Evolutionary conservation across 2,329 filamentous ascomycete genomes (phyloP).

Genomic region (Ceratocystis lukuohia): DNA sequence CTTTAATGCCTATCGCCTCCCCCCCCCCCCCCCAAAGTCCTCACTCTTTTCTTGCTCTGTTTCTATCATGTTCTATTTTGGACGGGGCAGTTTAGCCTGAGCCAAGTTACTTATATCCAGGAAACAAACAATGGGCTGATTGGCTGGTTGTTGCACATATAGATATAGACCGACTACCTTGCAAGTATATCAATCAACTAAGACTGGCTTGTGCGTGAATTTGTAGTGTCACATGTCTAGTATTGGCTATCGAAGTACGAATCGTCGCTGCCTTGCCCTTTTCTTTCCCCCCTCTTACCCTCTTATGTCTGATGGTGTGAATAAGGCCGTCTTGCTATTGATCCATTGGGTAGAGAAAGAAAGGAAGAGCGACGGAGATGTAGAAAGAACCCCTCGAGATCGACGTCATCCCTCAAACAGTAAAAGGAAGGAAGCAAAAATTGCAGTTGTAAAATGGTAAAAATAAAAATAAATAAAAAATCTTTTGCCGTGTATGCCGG

Average conservation of each 20-base stretch:
- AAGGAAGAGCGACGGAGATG: not conserved
- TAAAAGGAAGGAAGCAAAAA: not conserved
- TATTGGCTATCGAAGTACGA: not conserved
- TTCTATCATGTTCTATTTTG: conserved; percentile 1
- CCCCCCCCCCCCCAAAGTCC: not conserved
- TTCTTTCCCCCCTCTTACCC: not conserved
- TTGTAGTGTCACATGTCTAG: not conserved
- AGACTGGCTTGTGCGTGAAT: not conserved
- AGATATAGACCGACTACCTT: no score
- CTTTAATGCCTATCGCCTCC: not conserved
- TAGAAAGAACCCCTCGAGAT: not conserved
- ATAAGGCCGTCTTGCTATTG: not conserved
- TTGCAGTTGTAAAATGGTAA: not conserved
- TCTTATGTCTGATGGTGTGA: not conserved
- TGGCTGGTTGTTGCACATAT: not conserved
- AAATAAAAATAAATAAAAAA: not conserved
- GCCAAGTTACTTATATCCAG: not conserved
- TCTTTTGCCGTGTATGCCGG: not conserved
- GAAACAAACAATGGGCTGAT: not conserved
- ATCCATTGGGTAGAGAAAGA: not conserved
- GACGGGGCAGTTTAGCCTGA: not conserved
- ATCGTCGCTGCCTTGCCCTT: not conserved
- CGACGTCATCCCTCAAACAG: not conserved
- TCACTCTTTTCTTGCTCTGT: not conserved
- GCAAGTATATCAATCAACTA: not conserved